A percentile compares a stretch with the other conserved stretches of the same genome.
Evolutionary conservation across 331 rosid species (phyloP).

Genomic region (Malus hybrid): DNA sequence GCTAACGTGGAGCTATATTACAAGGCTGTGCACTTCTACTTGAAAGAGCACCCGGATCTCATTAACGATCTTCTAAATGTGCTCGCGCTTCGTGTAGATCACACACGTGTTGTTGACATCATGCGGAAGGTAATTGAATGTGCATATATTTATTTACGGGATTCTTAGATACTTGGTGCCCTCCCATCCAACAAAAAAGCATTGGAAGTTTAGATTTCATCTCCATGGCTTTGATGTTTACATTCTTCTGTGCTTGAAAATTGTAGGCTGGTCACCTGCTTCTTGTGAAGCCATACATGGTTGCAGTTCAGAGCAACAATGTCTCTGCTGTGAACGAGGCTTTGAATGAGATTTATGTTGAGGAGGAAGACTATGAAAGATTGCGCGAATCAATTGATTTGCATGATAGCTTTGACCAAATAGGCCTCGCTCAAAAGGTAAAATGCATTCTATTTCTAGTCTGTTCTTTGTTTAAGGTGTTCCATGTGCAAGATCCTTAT

Average conservation of each 20-base stretch:
- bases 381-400: slow-evolving; percentile 93
- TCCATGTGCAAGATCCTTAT: slow-evolving; percentile 15
- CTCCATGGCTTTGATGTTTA: slow-evolving; percentile 1
- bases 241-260: slow-evolving; percentile 9
- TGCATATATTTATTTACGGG: neutral
- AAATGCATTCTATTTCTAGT: slow-evolving; percentile 15
- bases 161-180: neutral
- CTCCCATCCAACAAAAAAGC: no score
- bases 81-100: slow-evolving; percentile 97
- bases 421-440: slow-evolving; percentile 98
- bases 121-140: slow-evolving; percentile 74
- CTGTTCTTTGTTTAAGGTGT: neutral
- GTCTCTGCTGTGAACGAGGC: slow-evolving; percentile 99
- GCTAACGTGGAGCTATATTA: slow-evolving; percentile 93
- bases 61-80: slow-evolving; percentile 93
- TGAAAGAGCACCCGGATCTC: slow-evolving; percentile 99
- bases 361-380: slow-evolving; percentile 98
- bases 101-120: slow-evolving; percentile 96
- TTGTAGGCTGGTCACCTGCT: slow-evolving; percentile 92
- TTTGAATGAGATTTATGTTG: slow-evolving; percentile 90
- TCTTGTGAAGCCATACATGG: slow-evolving; percentile 99
- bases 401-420: slow-evolving; percentile 97
- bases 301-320: slow-evolving; percentile 98
- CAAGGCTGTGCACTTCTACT: slow-evolving; percentile 96
- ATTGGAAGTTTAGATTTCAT: neutral